Evolutionary conservation across 2,329 filamentous ascomycete species (phyloP).

Genomic region (Coniella lustricola): DNA sequence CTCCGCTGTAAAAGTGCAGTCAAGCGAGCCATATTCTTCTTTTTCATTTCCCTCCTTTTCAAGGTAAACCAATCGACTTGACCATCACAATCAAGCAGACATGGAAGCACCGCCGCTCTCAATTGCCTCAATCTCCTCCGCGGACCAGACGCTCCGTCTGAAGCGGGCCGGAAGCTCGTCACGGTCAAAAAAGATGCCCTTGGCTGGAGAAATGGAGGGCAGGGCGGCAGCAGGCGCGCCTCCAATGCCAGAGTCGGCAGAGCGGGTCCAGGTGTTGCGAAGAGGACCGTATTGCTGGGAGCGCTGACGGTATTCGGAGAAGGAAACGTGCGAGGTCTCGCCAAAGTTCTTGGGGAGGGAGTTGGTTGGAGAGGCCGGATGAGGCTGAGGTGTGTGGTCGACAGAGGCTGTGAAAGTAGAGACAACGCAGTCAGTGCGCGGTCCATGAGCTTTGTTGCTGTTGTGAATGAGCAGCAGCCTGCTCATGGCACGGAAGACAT

Average conservation of each 20-base stretch:
- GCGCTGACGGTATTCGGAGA: conserved; percentile 71
- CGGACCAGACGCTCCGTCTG: conserved; percentile 63
- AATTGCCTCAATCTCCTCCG: conserved; percentile 88
- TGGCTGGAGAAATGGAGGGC: conserved; percentile 61
- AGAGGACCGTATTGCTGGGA: conserved; percentile 74
- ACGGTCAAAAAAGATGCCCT: conserved; percentile 80
- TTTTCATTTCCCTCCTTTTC: background rate
- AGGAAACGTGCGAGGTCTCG: conserved; percentile 48
- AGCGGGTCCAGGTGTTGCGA: conserved; percentile 41
- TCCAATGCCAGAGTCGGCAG: conserved; percentile 41
- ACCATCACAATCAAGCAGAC: background rate
- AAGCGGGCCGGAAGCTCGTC: conserved; percentile 82
- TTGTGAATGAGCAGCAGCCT: no score
- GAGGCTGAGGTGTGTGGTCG: conserved; percentile 66
- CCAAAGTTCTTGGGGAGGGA: conserved; percentile 51
- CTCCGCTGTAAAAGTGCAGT: background rate
- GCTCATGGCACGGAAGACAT: conserved; percentile 26
- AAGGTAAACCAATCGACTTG: background rate
- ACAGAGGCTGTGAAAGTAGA: conserved; percentile 60
- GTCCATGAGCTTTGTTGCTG: background rate
- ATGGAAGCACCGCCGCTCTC: conserved; percentile 78
- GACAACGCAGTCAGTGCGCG: no score
- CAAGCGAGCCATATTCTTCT: background rate
- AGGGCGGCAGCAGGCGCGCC: conserved; percentile 60
- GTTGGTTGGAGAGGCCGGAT: conserved; percentile 63